Percentiles rank a stretch among this genome's conserved stretches.
Evolutionary conservation across 2,329 filamentous ascomycete genomes (phyloP).

Genomic region (Alternaria postmessia): DNA sequence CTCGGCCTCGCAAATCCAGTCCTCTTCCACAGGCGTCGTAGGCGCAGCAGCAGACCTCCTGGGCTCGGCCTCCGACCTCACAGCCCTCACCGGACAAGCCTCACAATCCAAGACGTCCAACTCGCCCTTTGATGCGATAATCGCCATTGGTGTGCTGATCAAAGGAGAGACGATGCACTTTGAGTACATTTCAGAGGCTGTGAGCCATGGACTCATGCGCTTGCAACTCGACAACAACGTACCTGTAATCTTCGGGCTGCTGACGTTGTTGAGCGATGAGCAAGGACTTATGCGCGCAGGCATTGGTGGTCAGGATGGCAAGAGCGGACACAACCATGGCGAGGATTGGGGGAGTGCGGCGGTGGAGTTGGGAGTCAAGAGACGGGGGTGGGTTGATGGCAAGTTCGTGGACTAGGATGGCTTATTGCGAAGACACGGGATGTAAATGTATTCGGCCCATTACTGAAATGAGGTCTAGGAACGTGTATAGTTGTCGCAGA

Average conservation of each 20-base stretch:
- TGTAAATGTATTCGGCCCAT: background rate
- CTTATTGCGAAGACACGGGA: background rate
- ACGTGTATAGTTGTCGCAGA: background rate
- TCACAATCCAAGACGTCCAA: conserved; percentile 34
- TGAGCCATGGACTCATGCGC: conserved; percentile 91
- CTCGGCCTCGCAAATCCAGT: conserved; percentile 84
- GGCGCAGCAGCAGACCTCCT: conserved; percentile 79
- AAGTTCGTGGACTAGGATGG: conserved; percentile 57
- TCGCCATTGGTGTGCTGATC: conserved; percentile 94
- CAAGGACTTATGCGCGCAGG: conserved; percentile 88
- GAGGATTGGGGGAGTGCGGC: conserved; percentile 95
- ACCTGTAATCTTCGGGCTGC: conserved; percentile 88
- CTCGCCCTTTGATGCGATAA: conserved; percentile 85
- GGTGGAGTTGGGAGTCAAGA: conserved; percentile 91
- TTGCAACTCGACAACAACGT: conserved; percentile 88
- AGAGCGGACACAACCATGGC: conserved; percentile 84
- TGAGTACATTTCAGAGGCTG: conserved; percentile 94
- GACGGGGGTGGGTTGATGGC: conserved; percentile 81
- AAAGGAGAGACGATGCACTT: conserved; percentile 99
- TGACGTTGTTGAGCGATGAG: conserved; percentile 88
- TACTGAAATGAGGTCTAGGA: background rate
- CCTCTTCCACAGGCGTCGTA: conserved; percentile 63
- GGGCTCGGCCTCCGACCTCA: conserved; percentile 70
- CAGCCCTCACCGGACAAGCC: conserved; percentile 37
- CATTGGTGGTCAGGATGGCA: conserved; percentile 57